phyloP scores from a whole-genome alignment of 805 yeast species.

The Starmerella apis region DNA sequence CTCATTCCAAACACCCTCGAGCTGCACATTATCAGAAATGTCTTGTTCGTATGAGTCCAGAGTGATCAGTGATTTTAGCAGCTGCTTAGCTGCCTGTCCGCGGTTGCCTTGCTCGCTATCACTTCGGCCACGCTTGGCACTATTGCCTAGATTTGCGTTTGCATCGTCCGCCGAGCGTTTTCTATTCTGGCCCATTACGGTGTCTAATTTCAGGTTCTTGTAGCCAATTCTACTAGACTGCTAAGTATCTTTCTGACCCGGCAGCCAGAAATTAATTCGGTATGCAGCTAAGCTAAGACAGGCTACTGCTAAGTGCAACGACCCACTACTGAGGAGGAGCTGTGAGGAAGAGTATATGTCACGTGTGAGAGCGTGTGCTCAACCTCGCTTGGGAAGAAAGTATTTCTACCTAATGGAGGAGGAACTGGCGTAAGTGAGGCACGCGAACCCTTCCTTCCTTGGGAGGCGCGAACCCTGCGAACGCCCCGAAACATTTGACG shows the following conservation, averaged over 20 bases:
- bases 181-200: not conserved
- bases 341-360: not conserved
- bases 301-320: too few relatives aligned
- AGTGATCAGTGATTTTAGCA: slow-evolving; percentile 21
- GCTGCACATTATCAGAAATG: slow-evolving; percentile 21
- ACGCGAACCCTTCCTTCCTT: too few relatives aligned
- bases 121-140: not conserved
- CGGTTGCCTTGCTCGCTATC: not conserved
- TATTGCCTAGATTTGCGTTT: not conserved
- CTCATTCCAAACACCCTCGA: slow-evolving; percentile 23
- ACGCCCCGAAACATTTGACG: too few relatives aligned
- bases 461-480: too few relatives aligned
- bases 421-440: not conserved
- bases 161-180: slow-evolving; percentile 1
- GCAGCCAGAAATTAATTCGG: too few relatives aligned
- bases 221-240: not conserved
- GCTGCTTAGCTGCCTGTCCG: slow-evolving; percentile 17
- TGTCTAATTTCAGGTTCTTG: too few relatives aligned
- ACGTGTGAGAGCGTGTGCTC: not conserved
- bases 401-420: not conserved
- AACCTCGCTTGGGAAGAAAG: too few relatives aligned
- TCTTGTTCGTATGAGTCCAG: slow-evolving; percentile 25
- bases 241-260: too few relatives aligned
- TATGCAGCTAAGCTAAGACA: too few relatives aligned
- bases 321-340: not conserved